These are phyloP conservation scores for Dendrobium officinale DNA, from an alignment of 106 monocot species.

Conservation along the genomic window DNA sequence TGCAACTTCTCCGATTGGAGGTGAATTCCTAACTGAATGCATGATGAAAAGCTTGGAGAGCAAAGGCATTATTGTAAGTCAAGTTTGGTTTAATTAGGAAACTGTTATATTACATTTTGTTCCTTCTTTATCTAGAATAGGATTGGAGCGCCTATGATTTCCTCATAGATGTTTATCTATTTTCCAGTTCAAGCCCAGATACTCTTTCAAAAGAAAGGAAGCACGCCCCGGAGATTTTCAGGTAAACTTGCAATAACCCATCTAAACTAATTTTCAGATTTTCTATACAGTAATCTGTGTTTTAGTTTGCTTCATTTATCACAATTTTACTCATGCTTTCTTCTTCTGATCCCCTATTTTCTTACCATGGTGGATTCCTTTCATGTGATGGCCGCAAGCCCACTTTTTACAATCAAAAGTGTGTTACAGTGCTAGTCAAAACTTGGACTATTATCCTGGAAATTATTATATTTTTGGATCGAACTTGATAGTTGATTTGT, in stretches of 20 bases:
- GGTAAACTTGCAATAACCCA: constrained; percentile 27
- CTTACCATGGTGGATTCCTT: neutral
- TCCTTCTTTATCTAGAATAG: neutral
- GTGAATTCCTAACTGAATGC: constrained; percentile 90
- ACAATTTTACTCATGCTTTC: neutral
- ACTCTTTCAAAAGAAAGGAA: constrained; percentile 92
- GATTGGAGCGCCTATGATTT: neutral
- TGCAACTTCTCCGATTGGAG: constrained; percentile 79
- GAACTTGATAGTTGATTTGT: too few species aligned
- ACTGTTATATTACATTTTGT: neutral
- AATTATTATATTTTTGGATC: neutral
- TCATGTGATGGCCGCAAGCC: neutral
- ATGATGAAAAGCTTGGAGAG: constrained; percentile 96
- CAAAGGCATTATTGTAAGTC: constrained; percentile 75
- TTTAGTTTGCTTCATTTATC: neutral
- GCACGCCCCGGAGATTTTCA: constrained; percentile 76
- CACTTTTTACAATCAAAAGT: neutral
- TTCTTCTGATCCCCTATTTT: neutral
- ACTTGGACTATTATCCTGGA: too few species aligned
- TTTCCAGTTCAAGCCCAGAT: constrained; percentile 86
- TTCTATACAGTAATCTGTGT: neutral
- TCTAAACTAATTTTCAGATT: constrained; percentile 1
- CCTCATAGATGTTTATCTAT: neutral
- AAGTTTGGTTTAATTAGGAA: neutral
- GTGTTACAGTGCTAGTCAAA: too few species aligned